phyloP scores from a whole-genome alignment of 108 stramenopile genomes.

The Ochromonas danica region DNA sequence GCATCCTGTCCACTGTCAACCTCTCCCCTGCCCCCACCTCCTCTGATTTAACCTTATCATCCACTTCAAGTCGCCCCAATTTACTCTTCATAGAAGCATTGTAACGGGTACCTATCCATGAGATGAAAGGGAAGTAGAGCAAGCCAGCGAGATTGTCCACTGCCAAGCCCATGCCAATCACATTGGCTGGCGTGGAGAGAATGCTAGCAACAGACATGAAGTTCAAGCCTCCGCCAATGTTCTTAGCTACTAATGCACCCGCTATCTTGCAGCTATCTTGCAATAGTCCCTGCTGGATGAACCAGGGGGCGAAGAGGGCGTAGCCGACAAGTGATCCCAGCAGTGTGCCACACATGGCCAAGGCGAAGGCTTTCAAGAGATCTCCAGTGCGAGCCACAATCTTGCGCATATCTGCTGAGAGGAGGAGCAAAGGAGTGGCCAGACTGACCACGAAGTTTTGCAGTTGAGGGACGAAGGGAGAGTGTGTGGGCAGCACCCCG shows the following conservation, averaged over 20 bases:
- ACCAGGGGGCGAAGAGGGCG: background rate
- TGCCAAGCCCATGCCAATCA: slow-evolving; percentile 26
- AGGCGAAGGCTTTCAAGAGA: slow-evolving; percentile 4
- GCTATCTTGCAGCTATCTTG: slow-evolving; percentile 19
- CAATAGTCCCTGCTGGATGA: background rate
- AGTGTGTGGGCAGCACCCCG: slow-evolving; percentile 11
- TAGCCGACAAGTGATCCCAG: slow-evolving; percentile 24
- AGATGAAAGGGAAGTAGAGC: slow-evolving; percentile 39
- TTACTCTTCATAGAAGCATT: background rate
- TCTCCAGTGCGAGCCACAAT: slow-evolving; percentile 13
- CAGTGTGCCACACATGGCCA: slow-evolving; percentile 22
- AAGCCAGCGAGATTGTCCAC: slow-evolving; percentile 37
- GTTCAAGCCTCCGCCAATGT: slow-evolving; percentile 41
- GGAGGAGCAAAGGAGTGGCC: slow-evolving; percentile 37
- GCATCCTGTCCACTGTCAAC: background rate
- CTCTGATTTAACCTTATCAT: background rate
- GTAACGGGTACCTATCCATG: slow-evolving; percentile 27
- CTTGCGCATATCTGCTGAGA: slow-evolving; percentile 30
- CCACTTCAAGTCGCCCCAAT: background rate
- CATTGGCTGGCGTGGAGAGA: background rate
- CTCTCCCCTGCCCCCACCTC: background rate
- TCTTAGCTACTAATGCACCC: slow-evolving; percentile 34
- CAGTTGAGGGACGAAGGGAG: background rate
- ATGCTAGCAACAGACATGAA: slow-evolving; percentile 37
- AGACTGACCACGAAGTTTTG: slow-evolving; percentile 40